Conservation (phyloP, 1,284 basidiomycete genomes). For the Inonotus obliquus region DNA sequence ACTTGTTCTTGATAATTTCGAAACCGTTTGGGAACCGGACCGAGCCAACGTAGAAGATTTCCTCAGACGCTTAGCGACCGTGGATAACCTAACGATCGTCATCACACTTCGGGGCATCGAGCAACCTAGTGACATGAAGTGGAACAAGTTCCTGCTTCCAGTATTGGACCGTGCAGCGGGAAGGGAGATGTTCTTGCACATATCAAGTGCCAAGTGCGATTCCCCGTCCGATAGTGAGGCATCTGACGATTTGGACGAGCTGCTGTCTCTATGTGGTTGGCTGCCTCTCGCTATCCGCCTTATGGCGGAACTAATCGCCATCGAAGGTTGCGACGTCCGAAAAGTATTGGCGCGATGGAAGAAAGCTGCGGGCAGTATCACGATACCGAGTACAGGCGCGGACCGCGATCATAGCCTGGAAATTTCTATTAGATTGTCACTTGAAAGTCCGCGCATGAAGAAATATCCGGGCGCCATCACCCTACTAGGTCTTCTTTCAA, state of each 20-base stretch:
- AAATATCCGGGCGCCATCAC: neutral
- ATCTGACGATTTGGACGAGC: slow-evolving; percentile 7
- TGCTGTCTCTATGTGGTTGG: slow-evolving; percentile 5
- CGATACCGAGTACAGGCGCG: neutral
- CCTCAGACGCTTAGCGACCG: neutral
- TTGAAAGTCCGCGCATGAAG: slow-evolving; percentile 10
- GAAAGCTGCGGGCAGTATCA: neutral
- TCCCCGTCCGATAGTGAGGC: neutral
- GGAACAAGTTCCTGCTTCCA: slow-evolving; percentile 12
- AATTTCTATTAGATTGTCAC: slow-evolving; percentile 15
- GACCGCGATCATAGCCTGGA: slow-evolving; percentile 10
- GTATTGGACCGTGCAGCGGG: slow-evolving; percentile 6
- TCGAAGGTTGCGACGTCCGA: neutral
- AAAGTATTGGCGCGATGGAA: slow-evolving; percentile 9
- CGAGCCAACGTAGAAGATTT: slow-evolving; percentile 9
- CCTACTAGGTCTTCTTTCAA: slow-evolving; percentile 7
- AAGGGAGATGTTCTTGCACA: slow-evolving; percentile 6
- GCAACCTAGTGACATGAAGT: slow-evolving; percentile 9
- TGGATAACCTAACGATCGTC: slow-evolving; percentile 8
- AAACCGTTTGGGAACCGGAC: slow-evolving; percentile 15
- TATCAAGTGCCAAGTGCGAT: neutral
- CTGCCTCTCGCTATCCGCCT: slow-evolving; percentile 13
- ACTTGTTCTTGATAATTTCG: slow-evolving; percentile 17
- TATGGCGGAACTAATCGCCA: slow-evolving; percentile 8
- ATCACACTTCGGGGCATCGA: slow-evolving; percentile 15